Base-by-base conservation (phyloP, 192 early-diverging fungal genomes). In the Coemansia sp. region DNA sequence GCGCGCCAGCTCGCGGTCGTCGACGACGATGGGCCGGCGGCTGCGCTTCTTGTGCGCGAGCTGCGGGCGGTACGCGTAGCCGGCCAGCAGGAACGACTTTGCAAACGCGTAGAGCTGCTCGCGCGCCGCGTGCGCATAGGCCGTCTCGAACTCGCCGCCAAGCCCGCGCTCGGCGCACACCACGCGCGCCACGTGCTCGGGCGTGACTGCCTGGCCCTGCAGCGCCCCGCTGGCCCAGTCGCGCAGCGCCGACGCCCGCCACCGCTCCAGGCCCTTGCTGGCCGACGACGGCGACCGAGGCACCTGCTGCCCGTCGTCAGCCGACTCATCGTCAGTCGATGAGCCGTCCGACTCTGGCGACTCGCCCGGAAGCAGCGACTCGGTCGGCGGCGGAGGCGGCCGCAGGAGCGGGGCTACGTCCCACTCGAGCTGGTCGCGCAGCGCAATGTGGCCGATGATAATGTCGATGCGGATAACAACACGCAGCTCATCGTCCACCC, bases 371-470 rank as follows among this genome's bases (percentile, higher is more conserved):
- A 7, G 43, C 27, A 34, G 27, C 27, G 11, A 24, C 43, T n/a
- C 61, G 5, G 9, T 15, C 15, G 53, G 53, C 30, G 53, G 53
- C 4, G 53, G 53, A 4, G 69, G 62, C 32, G 84, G 75, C 7
- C 76, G 76, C 32, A 85, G 76, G 22, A 79, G 66, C 20, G 84
- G 75, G 30, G 80, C 75, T 8, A 85, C 83, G 76, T 97, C 95
- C 96, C 96, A 98, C 69, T 98, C 96, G 65, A 98, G 91, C 69
- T 95, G 93, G 83, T 98, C 96, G 20, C 91, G 85, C 38, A 97
- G 84, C 13, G 87, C 90, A 52, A 88, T 86, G 53, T 93, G 89
- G 16, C 89, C 94, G 20, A 98, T 89, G 0, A 92, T 89, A 34
- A 98, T 90, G 74, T 97, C 94, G 62, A 98, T 82, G 80, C 91